Conservation (phyloP, 2,329 filamentous ascomycete species). For the Epichloe scottii region DNA sequence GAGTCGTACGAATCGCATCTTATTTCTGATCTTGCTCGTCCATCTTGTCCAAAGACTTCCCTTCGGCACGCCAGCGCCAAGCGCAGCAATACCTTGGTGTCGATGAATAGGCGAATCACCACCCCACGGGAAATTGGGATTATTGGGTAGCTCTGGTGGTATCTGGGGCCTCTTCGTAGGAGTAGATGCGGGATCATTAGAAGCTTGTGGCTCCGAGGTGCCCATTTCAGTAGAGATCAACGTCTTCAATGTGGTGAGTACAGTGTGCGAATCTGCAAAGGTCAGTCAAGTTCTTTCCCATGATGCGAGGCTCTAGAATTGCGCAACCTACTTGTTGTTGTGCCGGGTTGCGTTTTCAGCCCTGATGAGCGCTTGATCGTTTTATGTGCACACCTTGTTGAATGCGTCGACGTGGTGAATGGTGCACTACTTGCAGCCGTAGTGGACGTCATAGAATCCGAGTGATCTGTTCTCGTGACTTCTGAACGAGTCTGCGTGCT, state of each 20-base stretch:
- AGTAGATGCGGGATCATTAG: constrained; percentile 10
- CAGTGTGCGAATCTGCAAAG: background rate
- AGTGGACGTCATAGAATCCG: background rate
- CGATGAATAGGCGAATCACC: constrained; percentile 23
- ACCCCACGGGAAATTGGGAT: constrained; percentile 25
- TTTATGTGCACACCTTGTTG: background rate
- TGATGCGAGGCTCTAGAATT: background rate
- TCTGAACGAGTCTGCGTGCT: background rate
- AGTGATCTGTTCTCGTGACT: background rate
- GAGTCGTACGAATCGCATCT: background rate
- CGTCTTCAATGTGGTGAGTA: constrained; percentile 6
- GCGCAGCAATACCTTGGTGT: constrained; percentile 18
- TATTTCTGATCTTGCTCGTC: background rate
- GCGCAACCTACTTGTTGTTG: background rate
- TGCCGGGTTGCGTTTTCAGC: background rate
- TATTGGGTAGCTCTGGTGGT: constrained; percentile 14
- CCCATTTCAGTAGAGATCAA: constrained; percentile 5
- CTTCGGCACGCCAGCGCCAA: constrained; percentile 11
- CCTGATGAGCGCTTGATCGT: background rate
- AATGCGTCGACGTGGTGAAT: background rate
- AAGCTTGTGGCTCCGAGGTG: background rate
- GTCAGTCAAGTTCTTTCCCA: background rate
- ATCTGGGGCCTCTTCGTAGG: background rate
- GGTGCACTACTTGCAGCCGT: background rate
- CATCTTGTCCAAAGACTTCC: constrained; percentile 6